Evolutionary conservation across 345 rosid species (phyloP).

Genomic region (Citrus sp.): DNA sequence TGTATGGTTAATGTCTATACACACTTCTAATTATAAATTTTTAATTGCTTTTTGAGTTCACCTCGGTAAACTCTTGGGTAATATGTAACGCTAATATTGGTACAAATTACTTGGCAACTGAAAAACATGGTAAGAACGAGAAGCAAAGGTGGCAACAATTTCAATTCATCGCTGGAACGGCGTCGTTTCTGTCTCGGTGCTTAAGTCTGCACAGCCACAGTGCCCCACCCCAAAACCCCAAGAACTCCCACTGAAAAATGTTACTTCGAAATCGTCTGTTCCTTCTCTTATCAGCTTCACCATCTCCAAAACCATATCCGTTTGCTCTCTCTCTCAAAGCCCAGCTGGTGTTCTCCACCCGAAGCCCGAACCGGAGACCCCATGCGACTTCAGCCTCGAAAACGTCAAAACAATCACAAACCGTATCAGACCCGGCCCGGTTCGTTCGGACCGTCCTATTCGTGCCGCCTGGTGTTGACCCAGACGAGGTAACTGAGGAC

Average conservation of each 20-base stretch:
- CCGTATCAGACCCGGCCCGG: conserved; percentile 35
- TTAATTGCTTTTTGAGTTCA: too few relatives aligned
- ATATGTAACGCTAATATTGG: too few relatives aligned
- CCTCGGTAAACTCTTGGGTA: too few relatives aligned
- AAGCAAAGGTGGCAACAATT: not conserved
- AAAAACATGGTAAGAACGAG: too few relatives aligned
- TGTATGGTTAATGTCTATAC: too few relatives aligned
- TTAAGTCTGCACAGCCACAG: not conserved
- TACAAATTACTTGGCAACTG: too few relatives aligned
- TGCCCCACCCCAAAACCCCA: not conserved
- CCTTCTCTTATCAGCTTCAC: not conserved
- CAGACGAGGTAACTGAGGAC: conserved; percentile 58
- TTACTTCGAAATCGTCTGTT: conserved; percentile 18
- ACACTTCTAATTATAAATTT: too few relatives aligned
- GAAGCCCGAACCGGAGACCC: not conserved
- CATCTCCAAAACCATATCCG: conserved; percentile 4
- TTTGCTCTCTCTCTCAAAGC: not conserved
- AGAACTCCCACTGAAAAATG: conserved; percentile 9
- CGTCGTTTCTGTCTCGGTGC: not conserved
- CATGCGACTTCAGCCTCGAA: conserved; percentile 28
- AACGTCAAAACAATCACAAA: conserved; percentile 36
- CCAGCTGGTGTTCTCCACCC: conserved; percentile 14
- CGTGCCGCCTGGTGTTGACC: conserved; percentile 80
- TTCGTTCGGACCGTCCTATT: conserved; percentile 46
- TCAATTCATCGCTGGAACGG: not conserved